Conservation (phyloP, 2,329 filamentous ascomycete species). For the Trichoderma cornu-damae region DNA sequence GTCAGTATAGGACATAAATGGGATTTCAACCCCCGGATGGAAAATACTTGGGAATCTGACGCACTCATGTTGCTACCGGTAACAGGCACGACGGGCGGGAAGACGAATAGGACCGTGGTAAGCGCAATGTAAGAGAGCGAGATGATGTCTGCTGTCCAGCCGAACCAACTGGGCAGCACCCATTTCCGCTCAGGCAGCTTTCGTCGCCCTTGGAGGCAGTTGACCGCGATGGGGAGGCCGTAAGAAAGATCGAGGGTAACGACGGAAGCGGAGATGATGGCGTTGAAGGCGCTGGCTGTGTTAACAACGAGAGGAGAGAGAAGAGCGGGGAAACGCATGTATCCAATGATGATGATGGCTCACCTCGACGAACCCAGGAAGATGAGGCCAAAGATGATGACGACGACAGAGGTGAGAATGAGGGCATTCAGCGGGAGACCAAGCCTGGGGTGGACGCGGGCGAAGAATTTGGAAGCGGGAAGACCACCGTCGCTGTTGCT, state of each 20-base stretch:
- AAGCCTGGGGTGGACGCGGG: conserved; percentile 55
- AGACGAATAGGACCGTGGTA: conserved; percentile 67
- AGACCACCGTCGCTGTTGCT: conserved; percentile 60
- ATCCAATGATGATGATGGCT: too few relatives aligned
- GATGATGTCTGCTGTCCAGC: conserved; percentile 33
- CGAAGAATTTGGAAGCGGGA: conserved; percentile 55
- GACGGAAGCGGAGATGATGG: conserved; percentile 65
- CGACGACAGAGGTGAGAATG: conserved; percentile 53
- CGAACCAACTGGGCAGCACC: conserved; percentile 32
- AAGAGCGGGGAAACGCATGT: too few relatives aligned
- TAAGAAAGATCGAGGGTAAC: conserved; percentile 69
- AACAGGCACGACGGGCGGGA: conserved; percentile 61
- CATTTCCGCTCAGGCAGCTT: conserved; percentile 52
- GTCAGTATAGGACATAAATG: too few relatives aligned
- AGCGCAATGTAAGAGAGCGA: conserved; percentile 60
- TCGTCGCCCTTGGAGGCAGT: conserved; percentile 58
- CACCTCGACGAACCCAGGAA: conserved; percentile 56
- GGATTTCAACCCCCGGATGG: too few relatives aligned
- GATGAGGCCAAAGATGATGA: conserved; percentile 64
- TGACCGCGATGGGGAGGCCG: conserved; percentile 66
- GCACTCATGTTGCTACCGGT: conserved; percentile 60
- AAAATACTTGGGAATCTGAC: background rate
- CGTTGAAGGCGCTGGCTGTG: conserved; percentile 55
- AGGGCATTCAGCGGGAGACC: conserved; percentile 63
- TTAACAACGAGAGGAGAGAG: background rate